These are phyloP conservation scores for Pythium graminicola DNA, from an alignment of 352 stramenopile species.

Conservation along the genomic window DNA sequence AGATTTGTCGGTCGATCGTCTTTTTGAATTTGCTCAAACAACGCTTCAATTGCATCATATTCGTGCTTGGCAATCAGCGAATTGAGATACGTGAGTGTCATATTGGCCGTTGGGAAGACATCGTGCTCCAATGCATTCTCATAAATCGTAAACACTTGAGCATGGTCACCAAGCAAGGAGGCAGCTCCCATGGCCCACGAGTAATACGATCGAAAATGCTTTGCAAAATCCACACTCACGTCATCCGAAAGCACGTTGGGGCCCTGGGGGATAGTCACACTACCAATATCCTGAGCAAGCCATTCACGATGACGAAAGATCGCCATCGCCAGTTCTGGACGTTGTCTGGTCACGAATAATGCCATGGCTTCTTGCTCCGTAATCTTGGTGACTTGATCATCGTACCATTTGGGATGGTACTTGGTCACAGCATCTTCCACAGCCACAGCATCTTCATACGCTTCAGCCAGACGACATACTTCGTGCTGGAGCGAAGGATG, in stretches of 20 bases:
- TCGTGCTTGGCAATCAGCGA: constrained; percentile 34
- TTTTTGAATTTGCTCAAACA: constrained; percentile 36
- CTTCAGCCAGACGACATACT: constrained; percentile 2
- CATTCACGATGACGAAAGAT: constrained; percentile 47
- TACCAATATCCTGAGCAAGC: constrained; percentile 30
- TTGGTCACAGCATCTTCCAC: constrained; percentile 30
- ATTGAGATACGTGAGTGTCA: constrained; percentile 52
- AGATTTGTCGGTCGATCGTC: constrained; percentile 43
- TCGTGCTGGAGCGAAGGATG: constrained; percentile 17
- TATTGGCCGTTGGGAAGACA: constrained; percentile 60
- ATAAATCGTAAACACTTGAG: constrained; percentile 43
- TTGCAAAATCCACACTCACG: constrained; percentile 28
- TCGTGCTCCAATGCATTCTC: constrained; percentile 29
- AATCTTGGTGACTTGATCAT: constrained; percentile 48
- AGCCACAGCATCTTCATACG: constrained; percentile 18
- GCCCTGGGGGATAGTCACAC: constrained; percentile 11
- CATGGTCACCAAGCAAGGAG: constrained; percentile 21
- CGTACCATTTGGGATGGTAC: constrained; percentile 47
- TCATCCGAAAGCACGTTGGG: constrained; percentile 35
- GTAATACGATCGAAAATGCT: constrained; percentile 57
- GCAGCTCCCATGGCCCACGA: constrained; percentile 57
- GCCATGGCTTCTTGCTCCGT: constrained; percentile 60
- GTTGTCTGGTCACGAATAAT: constrained; percentile 35
- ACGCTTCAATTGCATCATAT: constrained; percentile 36
- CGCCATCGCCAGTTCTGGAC: constrained; percentile 31